phyloP scores from a whole-genome alignment of 2,329 filamentous ascomycete genomes.

The Neonectria sp. region DNA sequence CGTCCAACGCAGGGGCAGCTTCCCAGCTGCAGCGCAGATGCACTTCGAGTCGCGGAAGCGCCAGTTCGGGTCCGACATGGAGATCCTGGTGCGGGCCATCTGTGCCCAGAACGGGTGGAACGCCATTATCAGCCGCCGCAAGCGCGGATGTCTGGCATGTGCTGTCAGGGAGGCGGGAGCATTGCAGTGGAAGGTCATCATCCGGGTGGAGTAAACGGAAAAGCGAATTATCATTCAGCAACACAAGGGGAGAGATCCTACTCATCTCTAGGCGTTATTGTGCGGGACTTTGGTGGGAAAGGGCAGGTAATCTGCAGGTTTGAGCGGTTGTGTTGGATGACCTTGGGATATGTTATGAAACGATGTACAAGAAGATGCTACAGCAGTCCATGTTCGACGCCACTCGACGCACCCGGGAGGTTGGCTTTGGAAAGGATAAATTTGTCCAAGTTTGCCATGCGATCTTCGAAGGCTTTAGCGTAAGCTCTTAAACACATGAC shows the following conservation, averaged over 20 bases:
- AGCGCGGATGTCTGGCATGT: slow-evolving; percentile 80
- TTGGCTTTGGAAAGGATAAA: background rate
- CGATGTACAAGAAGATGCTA: slow-evolving; percentile 15
- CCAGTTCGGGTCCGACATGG: slow-evolving; percentile 75
- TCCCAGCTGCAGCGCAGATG: slow-evolving; percentile 66
- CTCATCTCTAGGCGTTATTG: slow-evolving; percentile 22
- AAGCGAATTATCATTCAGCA: slow-evolving; percentile 15
- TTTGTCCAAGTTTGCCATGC: background rate
- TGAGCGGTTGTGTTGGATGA: background rate
- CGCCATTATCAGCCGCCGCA: slow-evolving; percentile 77
- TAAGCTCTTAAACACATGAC: background rate
- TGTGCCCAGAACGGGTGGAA: slow-evolving; percentile 84
- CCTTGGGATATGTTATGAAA: slow-evolving; percentile 22
- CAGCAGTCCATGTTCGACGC: slow-evolving; percentile 19
- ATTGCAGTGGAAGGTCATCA: slow-evolving; percentile 78
- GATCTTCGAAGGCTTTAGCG: background rate
- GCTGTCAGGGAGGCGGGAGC: slow-evolving; percentile 82
- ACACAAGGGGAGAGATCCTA: background rate
- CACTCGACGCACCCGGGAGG: slow-evolving; percentile 6
- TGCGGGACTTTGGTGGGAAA: background rate
- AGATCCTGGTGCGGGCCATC: slow-evolving; percentile 79
- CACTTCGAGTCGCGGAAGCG: slow-evolving; percentile 70
- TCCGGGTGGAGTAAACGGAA: slow-evolving; percentile 65
- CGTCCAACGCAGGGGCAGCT: slow-evolving; percentile 54
- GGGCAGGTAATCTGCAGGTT: slow-evolving; percentile 13